Percentiles rank a stretch among this genome's conserved stretches.
Evolutionary conservation across 2,329 filamentous ascomycete species (phyloP).

Genomic region (Ophiocordyceps robertsii): DNA sequence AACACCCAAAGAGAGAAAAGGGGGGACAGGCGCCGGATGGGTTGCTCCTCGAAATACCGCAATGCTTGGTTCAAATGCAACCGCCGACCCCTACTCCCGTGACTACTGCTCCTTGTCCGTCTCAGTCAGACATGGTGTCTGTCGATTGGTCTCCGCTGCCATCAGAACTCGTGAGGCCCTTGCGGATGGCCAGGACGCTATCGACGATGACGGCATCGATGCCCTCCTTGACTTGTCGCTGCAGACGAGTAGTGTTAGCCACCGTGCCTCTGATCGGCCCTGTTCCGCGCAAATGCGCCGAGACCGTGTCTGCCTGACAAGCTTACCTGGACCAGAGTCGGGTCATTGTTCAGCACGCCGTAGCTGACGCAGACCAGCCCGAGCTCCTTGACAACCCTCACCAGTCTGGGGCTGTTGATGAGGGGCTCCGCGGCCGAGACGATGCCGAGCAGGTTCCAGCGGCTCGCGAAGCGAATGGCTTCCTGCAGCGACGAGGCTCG

Average conservation of each 20-base stretch:
- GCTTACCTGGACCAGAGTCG: constrained; percentile 69
- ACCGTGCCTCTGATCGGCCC: too few species aligned
- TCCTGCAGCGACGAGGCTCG: constrained; percentile 86
- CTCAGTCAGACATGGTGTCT: constrained; percentile 3
- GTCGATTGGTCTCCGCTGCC: neutral
- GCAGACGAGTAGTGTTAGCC: constrained; percentile 2
- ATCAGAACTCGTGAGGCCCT: constrained; percentile 54
- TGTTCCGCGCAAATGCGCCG: neutral
- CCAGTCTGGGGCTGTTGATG: constrained; percentile 75
- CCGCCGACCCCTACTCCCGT: too few species aligned
- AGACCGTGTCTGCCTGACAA: neutral
- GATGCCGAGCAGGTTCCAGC: constrained; percentile 90
- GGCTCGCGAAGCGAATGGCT: constrained; percentile 82
- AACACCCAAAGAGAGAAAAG: too few species aligned
- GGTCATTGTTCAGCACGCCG: constrained; percentile 80
- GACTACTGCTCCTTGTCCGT: neutral
- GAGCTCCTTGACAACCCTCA: constrained; percentile 86
- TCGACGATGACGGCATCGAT: constrained; percentile 98
- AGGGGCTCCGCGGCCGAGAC: constrained; percentile 82
- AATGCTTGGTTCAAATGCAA: too few species aligned
- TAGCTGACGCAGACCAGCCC: constrained; percentile 93
- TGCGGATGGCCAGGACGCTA: constrained; percentile 81
- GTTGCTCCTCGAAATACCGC: too few species aligned
- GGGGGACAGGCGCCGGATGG: too few species aligned
- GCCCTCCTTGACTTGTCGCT: constrained; percentile 85